Evolutionary conservation across 2,329 filamentous ascomycete species (phyloP).

Genomic region (Aspergillus sp.): DNA sequence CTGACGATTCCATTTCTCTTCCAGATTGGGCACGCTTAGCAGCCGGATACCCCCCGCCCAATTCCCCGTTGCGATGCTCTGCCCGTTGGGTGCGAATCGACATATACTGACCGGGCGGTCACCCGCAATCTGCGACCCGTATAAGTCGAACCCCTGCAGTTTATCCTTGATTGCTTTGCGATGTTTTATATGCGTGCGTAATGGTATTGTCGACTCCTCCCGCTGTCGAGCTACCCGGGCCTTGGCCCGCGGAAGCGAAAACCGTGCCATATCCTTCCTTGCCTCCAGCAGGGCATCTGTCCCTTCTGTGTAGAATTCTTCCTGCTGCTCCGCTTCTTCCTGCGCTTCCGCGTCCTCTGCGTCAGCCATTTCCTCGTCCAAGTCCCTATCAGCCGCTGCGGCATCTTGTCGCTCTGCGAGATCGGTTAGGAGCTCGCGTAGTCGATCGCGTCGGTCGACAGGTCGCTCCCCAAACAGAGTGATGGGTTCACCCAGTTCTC

Average conservation of each 20-base stretch:
- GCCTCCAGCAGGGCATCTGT: constrained; percentile 65
- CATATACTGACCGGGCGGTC: constrained; percentile 88
- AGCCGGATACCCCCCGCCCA: constrained; percentile 87
- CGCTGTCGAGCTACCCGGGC: constrained; percentile 68
- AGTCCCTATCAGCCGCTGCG: constrained; percentile 41
- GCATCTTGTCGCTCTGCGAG: constrained; percentile 56
- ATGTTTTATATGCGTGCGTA: constrained; percentile 86
- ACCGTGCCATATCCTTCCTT: constrained; percentile 69
- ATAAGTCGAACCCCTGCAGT: constrained; percentile 75
- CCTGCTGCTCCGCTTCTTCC: constrained; percentile 65
- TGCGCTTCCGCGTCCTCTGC: constrained; percentile 44
- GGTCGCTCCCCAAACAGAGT: constrained; percentile 90
- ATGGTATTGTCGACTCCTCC: constrained; percentile 69
- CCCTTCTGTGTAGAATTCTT: constrained; percentile 92
- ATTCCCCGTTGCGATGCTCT: constrained; percentile 79
- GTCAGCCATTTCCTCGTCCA: constrained; percentile 43
- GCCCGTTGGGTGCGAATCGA: constrained; percentile 76
- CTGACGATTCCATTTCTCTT: constrained; percentile 65
- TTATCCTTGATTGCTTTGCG: constrained; percentile 81
- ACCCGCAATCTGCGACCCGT: constrained; percentile 85
- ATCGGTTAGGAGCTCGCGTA: constrained; percentile 71
- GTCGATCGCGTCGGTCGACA: constrained; percentile 73
- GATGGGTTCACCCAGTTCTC: constrained; percentile 84
- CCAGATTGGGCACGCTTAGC: constrained; percentile 72
- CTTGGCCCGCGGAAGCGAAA: constrained; percentile 74